Evolutionary conservation across 129 eudicot species (phyloP), one percentile per base, ranked within the genome.

Genomic region (Dittrichia graveolens): DNA sequence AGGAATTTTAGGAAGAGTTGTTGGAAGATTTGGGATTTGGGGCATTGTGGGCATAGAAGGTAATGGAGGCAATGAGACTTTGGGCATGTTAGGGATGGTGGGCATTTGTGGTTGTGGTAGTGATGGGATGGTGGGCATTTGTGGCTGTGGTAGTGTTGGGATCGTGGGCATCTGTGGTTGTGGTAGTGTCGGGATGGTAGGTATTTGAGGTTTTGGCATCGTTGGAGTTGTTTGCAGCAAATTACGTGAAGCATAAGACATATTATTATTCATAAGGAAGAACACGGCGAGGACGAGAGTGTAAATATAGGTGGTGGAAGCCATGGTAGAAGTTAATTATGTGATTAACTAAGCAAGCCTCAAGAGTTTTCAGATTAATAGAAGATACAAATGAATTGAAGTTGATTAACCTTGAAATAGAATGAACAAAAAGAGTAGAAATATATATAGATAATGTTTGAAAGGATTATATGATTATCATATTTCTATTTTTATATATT

Each of bases 161-260:
- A 76, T 67, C 6, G 69, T 18, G 11, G 68, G 75, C 0, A 76
- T 76, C 13, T 76, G 80, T 18, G 75, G 80, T 48, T 76, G 80
- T 38, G 80, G 80, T 0, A 74, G 35, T 13, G 44, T 74, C 0
- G 72, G 65, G 0, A 63, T 74, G 10, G 61, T 38, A 3, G 78
- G 78, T 61, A 74, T 62, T 13, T 74, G 64, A 13, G 78, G 72
- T 53, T 74, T 65, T 40, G 78, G 78, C 8, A 50, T 3, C 4
- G 74, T 37, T 35, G 73, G 69, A 46, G 56, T 75, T 14, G 79
- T 55, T 15, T 75, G 80, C 48, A 75, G 44, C 52, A 75, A 65
- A 42, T 65, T 75, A 4, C 79, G 79, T 34, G 79, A 65, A 65
- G 79, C 79, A 35, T 65, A 65, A 43, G 58, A 75, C 47, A 75